phyloP scores from a whole-genome alignment of 2,329 filamentous ascomycete species.

The Mycosphaerella sp. region DNA sequence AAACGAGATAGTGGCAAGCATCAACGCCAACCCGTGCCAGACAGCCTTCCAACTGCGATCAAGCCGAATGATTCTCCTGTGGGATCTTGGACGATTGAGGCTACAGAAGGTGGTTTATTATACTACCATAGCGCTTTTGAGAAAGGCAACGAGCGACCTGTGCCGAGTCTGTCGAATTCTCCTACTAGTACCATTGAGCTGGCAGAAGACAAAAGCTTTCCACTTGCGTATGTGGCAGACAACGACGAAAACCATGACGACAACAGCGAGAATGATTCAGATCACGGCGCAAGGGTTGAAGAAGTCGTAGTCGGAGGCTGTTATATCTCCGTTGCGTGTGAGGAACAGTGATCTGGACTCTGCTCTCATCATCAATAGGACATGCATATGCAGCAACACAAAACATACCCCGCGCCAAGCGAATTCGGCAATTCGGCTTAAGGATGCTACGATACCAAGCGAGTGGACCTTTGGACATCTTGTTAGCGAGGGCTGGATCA shows the following conservation, averaged over 20 bases:
- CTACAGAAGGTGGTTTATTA: not conserved
- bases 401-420: slow-evolving; percentile 9
- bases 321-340: slow-evolving; percentile 1
- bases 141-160: not conserved
- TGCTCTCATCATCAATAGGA: not conserved
- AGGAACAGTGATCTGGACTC: slow-evolving; percentile 1
- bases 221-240: not conserved
- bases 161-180: not conserved
- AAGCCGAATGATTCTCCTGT: not conserved
- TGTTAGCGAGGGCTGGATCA: not conserved
- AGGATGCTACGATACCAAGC: not conserved
- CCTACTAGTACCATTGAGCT: not conserved
- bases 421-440: not conserved
- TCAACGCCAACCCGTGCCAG: not conserved
- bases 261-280: slow-evolving; percentile 1
- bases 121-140: not conserved
- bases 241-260: not conserved
- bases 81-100: not conserved
- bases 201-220: not conserved
- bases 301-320: slow-evolving; percentile 1
- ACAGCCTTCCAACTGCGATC: not conserved
- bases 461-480: not conserved
- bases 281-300: not conserved
- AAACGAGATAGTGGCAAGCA: not conserved
- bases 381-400: not conserved